Conservation (phyloP, 345 rosid species). For the Corchorus capsularis region DNA sequence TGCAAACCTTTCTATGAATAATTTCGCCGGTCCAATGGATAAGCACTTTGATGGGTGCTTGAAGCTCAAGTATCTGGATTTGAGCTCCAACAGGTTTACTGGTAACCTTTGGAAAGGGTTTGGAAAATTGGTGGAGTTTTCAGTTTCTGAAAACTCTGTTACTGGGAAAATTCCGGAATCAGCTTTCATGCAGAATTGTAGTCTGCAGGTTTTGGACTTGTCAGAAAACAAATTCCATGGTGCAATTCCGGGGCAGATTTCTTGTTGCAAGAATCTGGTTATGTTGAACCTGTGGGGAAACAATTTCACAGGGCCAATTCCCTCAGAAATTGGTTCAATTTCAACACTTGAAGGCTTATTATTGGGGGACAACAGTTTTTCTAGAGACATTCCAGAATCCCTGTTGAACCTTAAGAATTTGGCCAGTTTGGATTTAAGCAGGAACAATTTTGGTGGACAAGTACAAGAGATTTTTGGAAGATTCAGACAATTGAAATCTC, state of each 20-base stretch:
- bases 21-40: slow-evolving; percentile 59
- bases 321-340: slow-evolving; percentile 61
- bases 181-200: slow-evolving; percentile 50
- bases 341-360: slow-evolving; percentile 54
- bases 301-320: slow-evolving; percentile 57
- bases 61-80: slow-evolving; percentile 60
- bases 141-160: slow-evolving; percentile 53
- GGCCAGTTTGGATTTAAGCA: slow-evolving; percentile 67
- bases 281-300: slow-evolving; percentile 68
- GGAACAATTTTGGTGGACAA: slow-evolving; percentile 59
- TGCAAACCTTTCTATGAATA: slow-evolving; percentile 65
- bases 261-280: slow-evolving; percentile 54
- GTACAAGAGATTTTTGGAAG: slow-evolving; percentile 67
- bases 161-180: slow-evolving; percentile 43
- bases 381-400: slow-evolving; percentile 58
- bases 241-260: slow-evolving; percentile 44
- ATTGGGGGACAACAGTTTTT: slow-evolving; percentile 68
- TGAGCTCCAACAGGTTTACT: slow-evolving; percentile 57
- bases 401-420: slow-evolving; percentile 58
- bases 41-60: slow-evolving; percentile 52
- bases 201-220: slow-evolving; percentile 51
- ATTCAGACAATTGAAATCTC: slow-evolving; percentile 56
- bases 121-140: slow-evolving; percentile 55
- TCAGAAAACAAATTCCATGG: slow-evolving; percentile 61
- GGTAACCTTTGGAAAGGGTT: slow-evolving; percentile 62